Evolutionary conservation across 2,329 filamentous ascomycete species (phyloP).

Genomic region (Neonectria faginata): DNA sequence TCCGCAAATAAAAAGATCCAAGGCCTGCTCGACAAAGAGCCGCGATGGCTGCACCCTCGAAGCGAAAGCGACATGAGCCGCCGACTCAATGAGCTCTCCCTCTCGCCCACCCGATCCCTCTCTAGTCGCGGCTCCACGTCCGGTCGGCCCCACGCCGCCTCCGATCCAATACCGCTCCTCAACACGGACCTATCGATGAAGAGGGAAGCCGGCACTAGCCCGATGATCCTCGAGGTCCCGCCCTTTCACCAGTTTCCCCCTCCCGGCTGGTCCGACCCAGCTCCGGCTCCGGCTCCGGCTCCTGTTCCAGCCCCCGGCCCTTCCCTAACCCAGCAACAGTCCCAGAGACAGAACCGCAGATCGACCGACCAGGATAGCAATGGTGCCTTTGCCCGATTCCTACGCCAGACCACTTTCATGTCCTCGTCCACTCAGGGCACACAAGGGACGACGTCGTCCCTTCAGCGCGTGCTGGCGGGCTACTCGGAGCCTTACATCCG

Average conservation of each 20-base stretch:
- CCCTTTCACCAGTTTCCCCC: constrained; percentile 37
- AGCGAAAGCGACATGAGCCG: constrained; percentile 63
- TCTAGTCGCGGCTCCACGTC: constrained; percentile 33
- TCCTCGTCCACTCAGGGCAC: constrained; percentile 55
- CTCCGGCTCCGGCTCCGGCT: constrained; percentile 4
- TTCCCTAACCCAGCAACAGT: neutral
- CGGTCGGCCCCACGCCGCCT: constrained; percentile 27
- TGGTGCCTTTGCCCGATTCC: constrained; percentile 43
- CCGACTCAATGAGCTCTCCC: constrained; percentile 59
- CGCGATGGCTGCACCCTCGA: constrained; percentile 67
- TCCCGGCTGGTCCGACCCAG: constrained; percentile 2
- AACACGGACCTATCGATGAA: constrained; percentile 30
- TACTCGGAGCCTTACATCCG: constrained; percentile 51
- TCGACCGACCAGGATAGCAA: constrained; percentile 29
- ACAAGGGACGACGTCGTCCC: constrained; percentile 52
- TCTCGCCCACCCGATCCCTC: constrained; percentile 51
- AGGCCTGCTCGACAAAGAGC: constrained; percentile 67
- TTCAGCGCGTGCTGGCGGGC: constrained; percentile 49
- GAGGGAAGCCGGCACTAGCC: constrained; percentile 22
- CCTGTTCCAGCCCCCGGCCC: constrained; percentile 2
- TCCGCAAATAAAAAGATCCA: constrained; percentile 70
- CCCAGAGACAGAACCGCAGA: neutral
- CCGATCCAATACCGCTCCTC: constrained; percentile 34
- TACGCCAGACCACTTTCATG: constrained; percentile 52
- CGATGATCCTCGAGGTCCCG: constrained; percentile 36